phyloP scores from a whole-genome alignment of 106 monocot species.

The Xerophyta viscosa region DNA sequence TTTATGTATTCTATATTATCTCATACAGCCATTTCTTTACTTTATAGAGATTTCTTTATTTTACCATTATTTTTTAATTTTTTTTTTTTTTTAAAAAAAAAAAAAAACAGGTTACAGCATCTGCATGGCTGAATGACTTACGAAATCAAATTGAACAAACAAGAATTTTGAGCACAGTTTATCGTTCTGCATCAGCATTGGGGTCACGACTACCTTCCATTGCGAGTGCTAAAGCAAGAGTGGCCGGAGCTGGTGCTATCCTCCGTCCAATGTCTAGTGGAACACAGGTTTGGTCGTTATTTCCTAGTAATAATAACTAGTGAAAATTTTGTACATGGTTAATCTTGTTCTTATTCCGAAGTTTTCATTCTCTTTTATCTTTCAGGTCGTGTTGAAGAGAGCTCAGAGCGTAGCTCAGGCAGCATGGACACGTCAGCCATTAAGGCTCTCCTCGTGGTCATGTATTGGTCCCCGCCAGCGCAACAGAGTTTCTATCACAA shows the following conservation, averaged over 20 bases:
- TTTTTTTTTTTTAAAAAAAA: too few relatives aligned
- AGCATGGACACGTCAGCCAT: conserved; percentile 66
- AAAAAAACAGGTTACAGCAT: conserved; percentile 85
- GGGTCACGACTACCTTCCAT: conserved; percentile 88
- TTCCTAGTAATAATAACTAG: too few relatives aligned
- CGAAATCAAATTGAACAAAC: conserved; percentile 90
- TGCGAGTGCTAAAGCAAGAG: conserved; percentile 79
- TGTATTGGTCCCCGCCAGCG: conserved; percentile 90
- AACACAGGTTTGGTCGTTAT: conserved; percentile 54
- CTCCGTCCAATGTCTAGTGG: conserved; percentile 84
- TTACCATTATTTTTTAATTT: not conserved
- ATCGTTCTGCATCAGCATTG: conserved; percentile 91
- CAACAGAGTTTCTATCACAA: conserved; percentile 15
- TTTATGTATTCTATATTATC: not conserved
- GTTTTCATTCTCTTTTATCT: not conserved
- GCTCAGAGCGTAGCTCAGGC: conserved; percentile 87
- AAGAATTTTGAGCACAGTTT: conserved; percentile 79
- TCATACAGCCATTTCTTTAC: not conserved
- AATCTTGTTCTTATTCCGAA: too few relatives aligned
- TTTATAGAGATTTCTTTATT: not conserved
- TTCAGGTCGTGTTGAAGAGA: conserved; percentile 83
- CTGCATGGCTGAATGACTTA: conserved; percentile 95
- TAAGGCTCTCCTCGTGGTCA: conserved; percentile 85
- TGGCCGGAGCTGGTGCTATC: conserved; percentile 91
- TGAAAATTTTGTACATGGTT: too few relatives aligned